Conservation (phyloP, 371 early-diverging fungal species). For the Actinomortierella ambigua region DNA sequence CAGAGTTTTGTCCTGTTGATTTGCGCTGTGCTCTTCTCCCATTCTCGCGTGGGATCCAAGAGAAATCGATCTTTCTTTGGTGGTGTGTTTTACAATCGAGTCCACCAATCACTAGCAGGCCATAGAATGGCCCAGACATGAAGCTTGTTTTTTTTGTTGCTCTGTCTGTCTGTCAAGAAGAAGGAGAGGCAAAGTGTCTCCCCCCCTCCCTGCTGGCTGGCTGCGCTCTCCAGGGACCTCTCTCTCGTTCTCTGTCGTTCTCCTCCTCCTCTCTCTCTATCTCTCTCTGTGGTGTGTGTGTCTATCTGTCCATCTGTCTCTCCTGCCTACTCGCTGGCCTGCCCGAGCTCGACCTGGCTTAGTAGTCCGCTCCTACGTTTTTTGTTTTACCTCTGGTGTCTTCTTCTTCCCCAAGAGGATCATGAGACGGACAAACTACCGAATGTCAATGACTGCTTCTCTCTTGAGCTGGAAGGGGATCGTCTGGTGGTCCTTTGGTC, state of each 20-base stretch:
- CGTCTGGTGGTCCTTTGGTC: conserved; percentile 8
- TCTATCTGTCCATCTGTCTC: conserved; percentile 13
- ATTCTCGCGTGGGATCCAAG: too few relatives aligned
- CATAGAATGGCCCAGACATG: conserved; percentile 7
- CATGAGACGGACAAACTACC: not conserved
- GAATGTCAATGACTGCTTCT: not conserved
- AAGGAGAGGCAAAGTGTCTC: too few relatives aligned
- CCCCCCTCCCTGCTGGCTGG: too few relatives aligned
- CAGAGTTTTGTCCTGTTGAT: too few relatives aligned
- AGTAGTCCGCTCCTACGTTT: conserved; percentile 6
- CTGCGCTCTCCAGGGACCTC: too few relatives aligned
- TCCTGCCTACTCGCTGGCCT: conserved; percentile 10
- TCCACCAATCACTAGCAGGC: not conserved
- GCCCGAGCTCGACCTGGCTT: conserved; percentile 4
- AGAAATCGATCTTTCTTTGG: conserved; percentile 2
- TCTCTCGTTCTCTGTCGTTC: conserved; percentile 1
- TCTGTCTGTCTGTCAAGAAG: too few relatives aligned
- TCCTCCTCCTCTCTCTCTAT: conserved; percentile 16
- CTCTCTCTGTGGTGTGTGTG: conserved; percentile 17
- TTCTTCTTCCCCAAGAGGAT: conserved; percentile 1
- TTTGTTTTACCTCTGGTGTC: conserved; percentile 11
- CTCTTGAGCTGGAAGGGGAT: not conserved
- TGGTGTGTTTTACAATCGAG: not conserved
- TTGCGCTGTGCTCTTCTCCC: too few relatives aligned
- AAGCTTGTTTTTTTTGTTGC: conserved; percentile 4